These are phyloP conservation scores for Serendipita sp. DNA, from an alignment of 768 basidiomycete genomes.

Conservation along the genomic window DNA sequence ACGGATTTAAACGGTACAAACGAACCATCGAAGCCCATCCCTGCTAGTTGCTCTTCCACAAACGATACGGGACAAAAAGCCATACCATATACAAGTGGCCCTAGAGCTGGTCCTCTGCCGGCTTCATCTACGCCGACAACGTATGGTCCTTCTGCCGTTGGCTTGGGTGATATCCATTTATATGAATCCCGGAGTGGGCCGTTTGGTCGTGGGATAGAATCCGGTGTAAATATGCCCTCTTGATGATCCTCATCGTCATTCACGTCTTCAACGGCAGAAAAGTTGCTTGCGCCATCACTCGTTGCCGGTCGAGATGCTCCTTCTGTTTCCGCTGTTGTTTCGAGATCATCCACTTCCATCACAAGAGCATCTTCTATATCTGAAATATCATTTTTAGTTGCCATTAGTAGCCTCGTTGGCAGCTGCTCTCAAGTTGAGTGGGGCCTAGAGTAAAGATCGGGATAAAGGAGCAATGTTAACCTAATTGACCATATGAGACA, in stretches of 20 bases:
- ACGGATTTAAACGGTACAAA: conserved; percentile 26
- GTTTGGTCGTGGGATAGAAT: conserved; percentile 44
- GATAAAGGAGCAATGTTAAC: too few species aligned
- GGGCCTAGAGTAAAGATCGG: too few species aligned
- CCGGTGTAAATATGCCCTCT: neutral
- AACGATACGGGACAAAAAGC: conserved; percentile 82
- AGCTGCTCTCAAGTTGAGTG: too few species aligned
- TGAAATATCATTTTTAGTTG: neutral
- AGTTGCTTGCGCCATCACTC: neutral
- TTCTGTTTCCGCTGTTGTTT: neutral
- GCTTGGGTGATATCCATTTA: conserved; percentile 57
- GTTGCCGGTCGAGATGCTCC: neutral
- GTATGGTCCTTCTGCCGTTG: conserved; percentile 60
- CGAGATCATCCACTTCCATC: neutral
- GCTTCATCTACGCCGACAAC: conserved; percentile 94
- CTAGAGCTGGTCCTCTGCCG: conserved; percentile 86
- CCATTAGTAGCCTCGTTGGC: too few species aligned
- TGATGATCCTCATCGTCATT: neutral
- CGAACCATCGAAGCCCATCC: conserved; percentile 81
- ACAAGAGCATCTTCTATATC: neutral
- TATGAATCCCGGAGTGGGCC: conserved; percentile 51
- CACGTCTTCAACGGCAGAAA: neutral
- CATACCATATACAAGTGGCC: conserved; percentile 89
- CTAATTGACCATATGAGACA: too few species aligned
- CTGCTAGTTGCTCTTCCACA: conserved; percentile 44